These are phyloP conservation scores for Magnusiomyces fungicola DNA, from an alignment of 1,139 yeast species.

Conservation along the genomic window DNA sequence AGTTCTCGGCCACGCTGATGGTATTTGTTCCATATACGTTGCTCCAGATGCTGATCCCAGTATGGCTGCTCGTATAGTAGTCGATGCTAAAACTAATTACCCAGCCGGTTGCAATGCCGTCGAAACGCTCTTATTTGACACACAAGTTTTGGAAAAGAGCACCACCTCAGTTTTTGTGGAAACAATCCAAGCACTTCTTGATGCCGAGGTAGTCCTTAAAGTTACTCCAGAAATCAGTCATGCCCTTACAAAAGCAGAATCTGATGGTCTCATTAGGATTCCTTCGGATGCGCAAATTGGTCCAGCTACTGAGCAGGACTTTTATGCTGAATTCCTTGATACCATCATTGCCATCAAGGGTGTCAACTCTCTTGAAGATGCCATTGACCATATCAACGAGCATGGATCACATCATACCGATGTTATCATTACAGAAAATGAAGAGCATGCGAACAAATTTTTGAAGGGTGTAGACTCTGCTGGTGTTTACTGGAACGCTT, in stretches of 20 bases:
- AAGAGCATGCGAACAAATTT: constrained; percentile 64
- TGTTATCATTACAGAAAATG: constrained; percentile 71
- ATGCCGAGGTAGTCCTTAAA: constrained; percentile 68
- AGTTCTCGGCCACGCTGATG: constrained; percentile 98
- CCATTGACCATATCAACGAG: constrained; percentile 72
- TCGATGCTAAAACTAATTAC: constrained; percentile 90
- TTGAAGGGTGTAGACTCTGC: constrained; percentile 86
- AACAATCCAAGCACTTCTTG: constrained; percentile 40
- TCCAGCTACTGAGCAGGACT: constrained; percentile 52
- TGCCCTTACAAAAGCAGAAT: constrained; percentile 24
- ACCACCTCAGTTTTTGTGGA: constrained; percentile 34
- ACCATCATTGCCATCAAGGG: constrained; percentile 70
- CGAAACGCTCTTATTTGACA: constrained; percentile 72
- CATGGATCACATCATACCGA: constrained; percentile 98
- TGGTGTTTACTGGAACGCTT: constrained; percentile 98
- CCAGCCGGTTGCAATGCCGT: constrained; percentile 99
- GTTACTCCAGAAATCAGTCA: constrained; percentile 48
- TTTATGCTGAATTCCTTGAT: constrained; percentile 75
- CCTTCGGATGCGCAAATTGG: constrained; percentile 32
- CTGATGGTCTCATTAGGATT: constrained; percentile 20
- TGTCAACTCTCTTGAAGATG: constrained; percentile 53
- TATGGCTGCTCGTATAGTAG: constrained; percentile 66
- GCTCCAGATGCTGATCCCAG: constrained; percentile 67
- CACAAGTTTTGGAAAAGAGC: constrained; percentile 37
- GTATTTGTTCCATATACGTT: constrained; percentile 82